phyloP scores from a whole-genome alignment of 1,139 yeast species.

The Yamadazyma epiphylla region DNA sequence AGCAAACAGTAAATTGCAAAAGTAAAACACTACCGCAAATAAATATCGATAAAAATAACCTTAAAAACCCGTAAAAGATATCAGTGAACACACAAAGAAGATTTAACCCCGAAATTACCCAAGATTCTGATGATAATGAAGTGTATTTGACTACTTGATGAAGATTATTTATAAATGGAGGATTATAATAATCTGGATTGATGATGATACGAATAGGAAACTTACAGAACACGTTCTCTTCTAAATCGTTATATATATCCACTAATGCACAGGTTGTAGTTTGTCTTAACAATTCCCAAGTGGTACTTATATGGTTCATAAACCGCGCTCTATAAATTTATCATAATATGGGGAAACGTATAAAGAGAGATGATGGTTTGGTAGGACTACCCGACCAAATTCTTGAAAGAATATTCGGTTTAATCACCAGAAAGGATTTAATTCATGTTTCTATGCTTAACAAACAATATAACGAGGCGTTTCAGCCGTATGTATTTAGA shows the following conservation, averaged over 20 bases:
- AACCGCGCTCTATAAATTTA: no score
- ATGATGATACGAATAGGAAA: conserved; percentile 19
- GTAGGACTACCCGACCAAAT: conserved; percentile 25
- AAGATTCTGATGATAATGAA: neutral
- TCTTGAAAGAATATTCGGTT: conserved; percentile 17
- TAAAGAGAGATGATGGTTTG: conserved; percentile 3
- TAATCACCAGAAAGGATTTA: conserved; percentile 19
- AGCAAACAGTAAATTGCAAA: conserved; percentile 6
- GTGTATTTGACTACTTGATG: conserved; percentile 3
- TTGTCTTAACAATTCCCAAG: conserved; percentile 1
- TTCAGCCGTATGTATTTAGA: conserved; percentile 20
- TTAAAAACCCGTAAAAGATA: conserved; percentile 11
- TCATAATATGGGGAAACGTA: conserved; percentile 4
- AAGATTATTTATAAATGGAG: conserved; percentile 22
- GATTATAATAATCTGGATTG: conserved; percentile 24
- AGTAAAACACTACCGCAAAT: conserved; percentile 7
- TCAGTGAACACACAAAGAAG: conserved; percentile 9
- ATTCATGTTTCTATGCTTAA: conserved; percentile 19
- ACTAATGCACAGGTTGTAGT: conserved; percentile 1
- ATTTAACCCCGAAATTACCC: conserved; percentile 3
- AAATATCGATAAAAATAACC: conserved; percentile 8
- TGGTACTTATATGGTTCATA: no score
- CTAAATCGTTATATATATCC: conserved; percentile 15
- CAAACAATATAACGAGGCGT: conserved; percentile 16
- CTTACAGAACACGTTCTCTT: conserved; percentile 11